Base-by-base conservation (phyloP, 768 basidiomycete genomes). In the Trametes punicea region DNA sequence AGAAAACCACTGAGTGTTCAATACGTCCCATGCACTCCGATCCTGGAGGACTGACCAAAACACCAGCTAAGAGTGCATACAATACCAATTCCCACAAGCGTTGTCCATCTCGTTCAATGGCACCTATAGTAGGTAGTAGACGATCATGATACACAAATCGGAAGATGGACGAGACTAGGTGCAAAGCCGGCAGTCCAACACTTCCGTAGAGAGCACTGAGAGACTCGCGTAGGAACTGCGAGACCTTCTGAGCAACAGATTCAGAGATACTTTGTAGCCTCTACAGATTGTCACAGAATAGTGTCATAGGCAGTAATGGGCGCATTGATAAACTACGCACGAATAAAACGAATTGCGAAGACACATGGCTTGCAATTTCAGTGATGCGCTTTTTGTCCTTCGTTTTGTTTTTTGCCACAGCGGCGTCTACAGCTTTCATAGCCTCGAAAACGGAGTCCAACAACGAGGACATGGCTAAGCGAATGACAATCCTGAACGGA, bases 51-150 rank as follows among this genome's bases (percentile, higher is more conserved):
- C 74, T 61, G 61, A 81, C 81, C 56, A 82, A 64, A 30, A 82
- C 57, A 3, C 84, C 82, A 4, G 83, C 80, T 20, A 86, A 62
- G n/a, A 84, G 56, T 9, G 76, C 71, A 26, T 74, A 62, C 30
- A 77, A 74, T 10, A 77, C 68, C 11, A 53, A 58, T 65, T 82
- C 80, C 82, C 83, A 85, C 2, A 65, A 55, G 4, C 46, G 56
- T 39, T 64, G 62, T 48, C 67, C 55, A 8, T 49, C 60, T 23
- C 63, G 57, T 13, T 40, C 62, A 59, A 29, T 67, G 41, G 29
- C 67, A 3, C 51, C 55, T 3, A 64, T 50, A 2, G 60, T 59
- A n/a, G 71, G 57, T 15, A 67, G 55, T 21, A 79, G 60, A 49
- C 75, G 78, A 18, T 71, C 70, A 36, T 72, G 58, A 29, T 76